Evolutionary conservation across 139 green algal genomes (phyloP), one percentile per base, ranked within the genome.

Genomic region (Ettlia oleoabundans): DNA sequence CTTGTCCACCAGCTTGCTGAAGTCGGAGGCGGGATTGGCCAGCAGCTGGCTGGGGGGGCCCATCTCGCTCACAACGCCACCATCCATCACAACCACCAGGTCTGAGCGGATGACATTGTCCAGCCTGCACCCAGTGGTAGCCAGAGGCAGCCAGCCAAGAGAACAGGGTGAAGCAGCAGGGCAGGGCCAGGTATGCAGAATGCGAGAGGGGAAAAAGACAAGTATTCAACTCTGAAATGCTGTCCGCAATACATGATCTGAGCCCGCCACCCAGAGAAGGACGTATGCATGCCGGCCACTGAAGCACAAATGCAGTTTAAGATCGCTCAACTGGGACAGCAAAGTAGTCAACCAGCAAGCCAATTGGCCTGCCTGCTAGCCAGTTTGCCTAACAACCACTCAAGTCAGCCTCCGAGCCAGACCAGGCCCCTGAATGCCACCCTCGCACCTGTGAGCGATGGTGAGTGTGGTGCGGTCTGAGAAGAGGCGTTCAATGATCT

Each of bases 1-100:
- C 80, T 86, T 89, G 77, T 93, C 89, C 30, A 93, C 88, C 76
- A 93, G 88, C 80, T 86, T 84, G 66, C 68, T 86, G 86, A 93
- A 93, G 85, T 86, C 87, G 65, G 75, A 83, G 24, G 66, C 53
- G 9, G 80, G 84, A 79, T 92, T 35, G 22, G 62, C 63, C 64
- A 86, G 65, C 53, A 86, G 81, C 26, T 42, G 51, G n/a, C 47
- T 40, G 15, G 69, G 64, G n/a, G 40, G 30, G 19, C 35, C 81
- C 37, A 86, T 87, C 80, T 94, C 91, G 1, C 64, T 81, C 32
- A 93, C 78, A 40, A 79, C 37, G 22, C 91, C 91, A 3, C 83
- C 78, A 30, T 89, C 82, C 66, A 89, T 72, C n/a, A 89, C 81
- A 8, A 89, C 68, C 53, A 89, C 75, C 35, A 61, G 33, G 41